Evolutionary conservation across 768 basidiomycete genomes (phyloP), one percentile per base, ranked within the genome.

Genomic region (Strobilomyces confusus): DNA sequence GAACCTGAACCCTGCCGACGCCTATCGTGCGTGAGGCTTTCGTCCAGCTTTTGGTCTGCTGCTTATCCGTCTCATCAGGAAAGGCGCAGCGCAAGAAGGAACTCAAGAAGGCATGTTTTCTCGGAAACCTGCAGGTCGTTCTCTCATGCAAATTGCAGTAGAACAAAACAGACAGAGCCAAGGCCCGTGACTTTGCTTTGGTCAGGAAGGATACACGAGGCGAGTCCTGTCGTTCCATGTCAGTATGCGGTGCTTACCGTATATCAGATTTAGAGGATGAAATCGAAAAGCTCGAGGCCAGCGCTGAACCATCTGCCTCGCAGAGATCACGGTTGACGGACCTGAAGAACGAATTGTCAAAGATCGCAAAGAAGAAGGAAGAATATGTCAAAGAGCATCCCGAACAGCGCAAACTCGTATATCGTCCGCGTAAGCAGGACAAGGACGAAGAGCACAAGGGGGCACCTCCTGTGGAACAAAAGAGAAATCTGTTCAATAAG

Each of bases 71-170:
- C 29, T 17, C 7, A 32, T 23, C 61, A 97, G 94, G 94, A 51
- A 98, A 98, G 73, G 85, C 91, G 4, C 87, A 86, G 66, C 80
- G 92, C 54, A 94, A 93, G 71, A 98, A 94, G 68, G 95, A 99
- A 68, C 75, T 98, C 41, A 95, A 95, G 75, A 95, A 93, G 86
- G 93, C 58, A 58, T 43, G 57, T 51, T 44, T 56, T 54, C 41
- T 42, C 49, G 45, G 34, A 41, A 45, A 49, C 65, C 56, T 67
- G 44, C 40, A 40, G 48, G 17, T 50, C 20, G 23, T 23, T 45
- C n/a, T 50, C 49, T 59, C 40, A 60, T 52, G 38, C 48, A 32
- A 49, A 60, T 48, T 77, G 71, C 71, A 83, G 80, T 86, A 95
- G 92, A 95, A 98, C 78, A 98, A 97, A 77, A 72, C 86, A 67